Conservation (phyloP, 305 asterid species). For the Solanum hybrid region DNA sequence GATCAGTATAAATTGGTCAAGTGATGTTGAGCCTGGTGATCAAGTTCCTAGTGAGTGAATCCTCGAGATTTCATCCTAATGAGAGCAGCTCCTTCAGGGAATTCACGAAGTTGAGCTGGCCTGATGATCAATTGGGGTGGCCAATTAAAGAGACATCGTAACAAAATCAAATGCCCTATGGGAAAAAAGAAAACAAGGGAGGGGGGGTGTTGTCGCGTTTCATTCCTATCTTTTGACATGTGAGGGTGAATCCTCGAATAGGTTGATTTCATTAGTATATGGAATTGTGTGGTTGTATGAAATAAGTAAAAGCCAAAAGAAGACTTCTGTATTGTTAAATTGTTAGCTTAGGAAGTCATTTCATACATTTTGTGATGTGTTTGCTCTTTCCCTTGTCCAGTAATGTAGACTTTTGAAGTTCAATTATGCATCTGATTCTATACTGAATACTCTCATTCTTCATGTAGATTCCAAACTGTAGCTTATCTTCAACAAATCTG, state of each 20-base stretch:
- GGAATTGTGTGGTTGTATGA: not conserved
- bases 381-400: not conserved
- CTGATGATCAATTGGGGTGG: not conserved
- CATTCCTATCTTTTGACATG: not conserved
- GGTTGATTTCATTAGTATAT: not conserved
- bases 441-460: not conserved
- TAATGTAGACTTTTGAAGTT: not conserved
- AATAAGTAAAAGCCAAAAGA: not conserved
- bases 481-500: slow-evolving; percentile 84
- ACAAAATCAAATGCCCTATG: not conserved
- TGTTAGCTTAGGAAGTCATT: not conserved
- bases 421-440: not conserved
- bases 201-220: not conserved
- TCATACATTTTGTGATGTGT: not conserved
- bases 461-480: slow-evolving; percentile 48
- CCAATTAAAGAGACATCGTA: not conserved
- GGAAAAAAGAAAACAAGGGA: not conserved
- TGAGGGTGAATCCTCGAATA: not conserved
- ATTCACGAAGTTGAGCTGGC: not conserved
- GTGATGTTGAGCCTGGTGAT: not conserved
- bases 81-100: not conserved
- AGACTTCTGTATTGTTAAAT: not conserved
- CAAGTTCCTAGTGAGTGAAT: not conserved
- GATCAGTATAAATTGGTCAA: not conserved
- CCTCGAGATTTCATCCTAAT: not conserved